Conservation (phyloP, 441 rosid species). For the Mallotus repandus region DNA sequence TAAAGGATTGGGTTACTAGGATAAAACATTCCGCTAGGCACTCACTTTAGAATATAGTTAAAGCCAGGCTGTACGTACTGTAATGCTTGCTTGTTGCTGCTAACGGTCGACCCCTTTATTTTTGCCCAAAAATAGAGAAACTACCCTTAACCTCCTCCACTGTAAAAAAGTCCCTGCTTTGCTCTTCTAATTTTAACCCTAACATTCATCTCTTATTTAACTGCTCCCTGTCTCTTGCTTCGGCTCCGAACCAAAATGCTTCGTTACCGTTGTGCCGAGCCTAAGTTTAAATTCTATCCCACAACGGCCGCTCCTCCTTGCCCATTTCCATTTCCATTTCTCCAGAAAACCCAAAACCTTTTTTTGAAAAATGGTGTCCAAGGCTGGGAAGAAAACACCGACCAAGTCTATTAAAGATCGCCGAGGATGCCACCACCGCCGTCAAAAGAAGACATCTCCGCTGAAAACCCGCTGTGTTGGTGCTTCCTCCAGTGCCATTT, state of each 20-base stretch:
- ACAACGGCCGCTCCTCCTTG: background rate
- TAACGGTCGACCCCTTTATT: background rate
- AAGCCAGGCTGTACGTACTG: constrained; percentile 11
- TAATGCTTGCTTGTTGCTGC: background rate
- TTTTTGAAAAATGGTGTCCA: constrained; percentile 39
- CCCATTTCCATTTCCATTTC: no score
- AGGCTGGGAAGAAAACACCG: constrained; percentile 32
- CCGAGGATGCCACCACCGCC: constrained; percentile 21
- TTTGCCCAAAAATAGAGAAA: background rate
- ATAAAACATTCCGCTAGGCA: background rate
- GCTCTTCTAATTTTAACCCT: no score
- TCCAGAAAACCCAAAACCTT: no score
- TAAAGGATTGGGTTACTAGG: no score
- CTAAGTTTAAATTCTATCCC: constrained; percentile 28
- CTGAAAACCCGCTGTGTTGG: constrained; percentile 27
- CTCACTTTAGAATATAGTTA: background rate
- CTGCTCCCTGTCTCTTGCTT: constrained; percentile 24
- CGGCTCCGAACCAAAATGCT: constrained; percentile 38
- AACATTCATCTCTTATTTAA: background rate
- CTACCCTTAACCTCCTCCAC: no score
- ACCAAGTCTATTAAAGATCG: constrained; percentile 29
- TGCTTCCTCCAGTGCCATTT: constrained; percentile 32
- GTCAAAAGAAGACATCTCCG: constrained; percentile 39
- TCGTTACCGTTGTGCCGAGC: constrained; percentile 52
- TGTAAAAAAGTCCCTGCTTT: no score